These are phyloP conservation scores for Dalbergia cochinchinensis DNA, from an alignment of 306 rosid genomes.

Conservation along the genomic window DNA sequence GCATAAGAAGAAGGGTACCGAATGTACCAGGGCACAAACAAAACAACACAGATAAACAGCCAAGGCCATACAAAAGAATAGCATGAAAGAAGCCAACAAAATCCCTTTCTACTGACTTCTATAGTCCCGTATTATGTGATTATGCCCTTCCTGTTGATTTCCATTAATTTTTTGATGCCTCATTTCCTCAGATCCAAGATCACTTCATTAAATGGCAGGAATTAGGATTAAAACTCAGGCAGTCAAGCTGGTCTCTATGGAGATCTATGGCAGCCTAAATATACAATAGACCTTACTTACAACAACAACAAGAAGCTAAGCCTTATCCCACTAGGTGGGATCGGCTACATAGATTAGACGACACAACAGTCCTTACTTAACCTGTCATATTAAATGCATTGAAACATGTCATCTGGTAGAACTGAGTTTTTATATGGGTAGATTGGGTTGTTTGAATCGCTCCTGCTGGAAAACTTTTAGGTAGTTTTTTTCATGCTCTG, in stretches of 20 bases:
- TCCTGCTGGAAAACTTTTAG: not conserved
- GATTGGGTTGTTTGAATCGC: not conserved
- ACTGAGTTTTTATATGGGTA: not conserved
- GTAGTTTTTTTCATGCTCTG: not conserved
- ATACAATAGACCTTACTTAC: not conserved
- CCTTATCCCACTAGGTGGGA: too few species aligned
- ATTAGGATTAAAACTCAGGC: not conserved
- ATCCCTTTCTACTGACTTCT: not conserved
- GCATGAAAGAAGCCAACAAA: not conserved
- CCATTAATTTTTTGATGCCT: constrained; percentile 7
- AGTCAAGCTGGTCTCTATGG: not conserved
- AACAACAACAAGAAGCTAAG: too few species aligned
- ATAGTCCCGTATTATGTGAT: not conserved
- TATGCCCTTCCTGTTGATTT: not conserved
- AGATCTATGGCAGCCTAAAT: not conserved
- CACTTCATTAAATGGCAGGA: not conserved
- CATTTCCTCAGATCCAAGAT: constrained; percentile 27
- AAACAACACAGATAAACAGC: constrained; percentile 1
- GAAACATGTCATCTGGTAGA: not conserved
- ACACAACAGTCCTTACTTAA: not conserved
- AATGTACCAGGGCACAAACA: constrained; percentile 12
- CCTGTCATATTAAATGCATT: not conserved
- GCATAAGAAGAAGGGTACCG: constrained; percentile 8
- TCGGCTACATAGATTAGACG: too few species aligned
- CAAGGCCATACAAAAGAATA: constrained; percentile 7